Conservation (phyloP, 2,329 filamentous ascomycete species). For the Hirsutella minnesotensis region DNA sequence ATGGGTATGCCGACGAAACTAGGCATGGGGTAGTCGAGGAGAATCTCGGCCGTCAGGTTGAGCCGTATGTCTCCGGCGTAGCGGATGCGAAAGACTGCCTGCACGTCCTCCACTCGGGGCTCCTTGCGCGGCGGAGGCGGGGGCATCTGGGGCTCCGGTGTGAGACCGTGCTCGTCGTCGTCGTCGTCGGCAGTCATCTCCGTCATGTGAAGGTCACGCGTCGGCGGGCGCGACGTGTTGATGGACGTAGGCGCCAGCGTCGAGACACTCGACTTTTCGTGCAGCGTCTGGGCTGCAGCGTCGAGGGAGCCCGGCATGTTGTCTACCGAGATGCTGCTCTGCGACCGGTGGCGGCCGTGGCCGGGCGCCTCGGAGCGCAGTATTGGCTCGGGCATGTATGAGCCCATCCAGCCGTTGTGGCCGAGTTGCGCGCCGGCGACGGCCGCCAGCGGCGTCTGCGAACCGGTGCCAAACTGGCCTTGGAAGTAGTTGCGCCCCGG, state of each 20-base stretch:
- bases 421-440: conserved; percentile 53
- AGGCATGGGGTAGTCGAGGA: conserved; percentile 96
- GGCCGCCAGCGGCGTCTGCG: conserved; percentile 68
- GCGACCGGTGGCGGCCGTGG: conserved; percentile 32
- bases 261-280: conserved; percentile 51
- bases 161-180: conserved; percentile 20
- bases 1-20: conserved; percentile 94
- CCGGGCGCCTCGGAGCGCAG: conserved; percentile 5
- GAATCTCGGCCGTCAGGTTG: conserved; percentile 84
- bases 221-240: conserved; percentile 43
- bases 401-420: conserved; percentile 23
- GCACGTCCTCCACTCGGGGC: conserved; percentile 72
- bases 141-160: conserved; percentile 13
- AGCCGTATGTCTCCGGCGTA: conserved; percentile 83
- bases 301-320: conserved; percentile 24
- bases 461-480: conserved; percentile 63
- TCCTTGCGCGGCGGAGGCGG: conserved; percentile 36
- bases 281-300: conserved; percentile 23
- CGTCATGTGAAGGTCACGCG: conserved; percentile 32
- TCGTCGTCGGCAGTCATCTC: conserved; percentile 13
- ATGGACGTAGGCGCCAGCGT: conserved; percentile 45
- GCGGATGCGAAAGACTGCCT: conserved; percentile 81
- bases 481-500: conserved; percentile 77
- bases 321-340: conserved; percentile 33
- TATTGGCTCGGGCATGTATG: conserved; percentile 6